Evolutionary conservation across 2,329 filamentous ascomycete species (phyloP), one percentile per base, ranked within the genome.

Genomic region (Neofusicoccum kwambonambiense): DNA sequence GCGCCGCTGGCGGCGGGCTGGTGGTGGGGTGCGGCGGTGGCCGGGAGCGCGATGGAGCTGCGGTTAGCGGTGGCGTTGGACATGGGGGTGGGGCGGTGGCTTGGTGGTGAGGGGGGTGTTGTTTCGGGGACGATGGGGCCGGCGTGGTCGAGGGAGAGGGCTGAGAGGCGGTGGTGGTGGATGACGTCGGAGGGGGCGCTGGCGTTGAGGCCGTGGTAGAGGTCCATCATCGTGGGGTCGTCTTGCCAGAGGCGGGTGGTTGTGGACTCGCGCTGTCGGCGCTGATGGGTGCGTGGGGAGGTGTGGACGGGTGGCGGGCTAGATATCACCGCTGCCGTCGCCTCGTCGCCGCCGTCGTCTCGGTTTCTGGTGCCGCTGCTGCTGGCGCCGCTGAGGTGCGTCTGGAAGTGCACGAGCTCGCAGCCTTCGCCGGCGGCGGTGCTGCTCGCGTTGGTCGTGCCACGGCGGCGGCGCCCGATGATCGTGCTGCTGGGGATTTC

Each of bases 341-440:
- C 27, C 1, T 5, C 27, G 4, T 31, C 27, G 27, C 6, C 27
- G 27, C 27, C 6, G 27, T 31, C 15, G 4, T 44, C 42, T n/a
- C 12, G 15, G n/a, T 17, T 15, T 17, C n/a, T 12, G 42, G 37
- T 15, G 37, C 11, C 8, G 37, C 37, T 39, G 22, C 22, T 19
- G 9, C 39, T 44, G 6, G 22, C 57, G 31, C 8, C 31, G 58
- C 58, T 62, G 34, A 62, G 58, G 22, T 62, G 58, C 19, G 58
- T 50, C 5, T 51, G 58, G 35, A 62, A 50, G n/a, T 37, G 35
- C 17, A 34, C 22, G 19, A 62, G 58, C 47, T 62, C 58, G 6
- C 37, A 62, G 13, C 58, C 58, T 39, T 62, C 58, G 13, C 58
- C 58, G 11, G 58, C 37, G 15, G 45, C 58, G 19, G 22, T 51